Evolutionary conservation across 2,329 filamentous ascomycete genomes (phyloP), one percentile per base, ranked within the genome.

Genomic region (Trichoderma atrobrunneum): DNA sequence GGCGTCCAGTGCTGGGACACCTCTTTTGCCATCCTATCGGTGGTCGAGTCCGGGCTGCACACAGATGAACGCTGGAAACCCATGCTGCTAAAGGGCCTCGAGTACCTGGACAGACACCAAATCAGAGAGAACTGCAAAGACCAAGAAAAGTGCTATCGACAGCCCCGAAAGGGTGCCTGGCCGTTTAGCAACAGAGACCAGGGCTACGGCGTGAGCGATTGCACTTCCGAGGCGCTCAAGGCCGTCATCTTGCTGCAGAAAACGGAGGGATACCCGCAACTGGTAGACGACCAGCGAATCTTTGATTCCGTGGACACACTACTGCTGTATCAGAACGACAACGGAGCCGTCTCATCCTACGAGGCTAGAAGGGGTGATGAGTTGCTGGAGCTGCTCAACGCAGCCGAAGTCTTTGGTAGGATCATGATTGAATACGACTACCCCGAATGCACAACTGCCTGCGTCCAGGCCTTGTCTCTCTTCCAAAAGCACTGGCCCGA

Each of bases 391-490:
- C 87, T 91, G 80, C 88, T 99, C 57, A 99, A 99, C 78, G 95
- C 95, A 0, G 96, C 96, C 1, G 96, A 99, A 80, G 95, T 99
- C 0, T 99, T 99, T 81, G 95, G 94, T 16, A 89, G 91, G 24
- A 99, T 99, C 83, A 99, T 99, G 96, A 92, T 99, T 69, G 95
- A 98, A 79, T 99, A 99, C 80, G 94, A 97, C 80, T 98, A 99
- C 78, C 94, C 95, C 0, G 96, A 99, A 81, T 99, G 96, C 84
- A 99, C 96, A 0, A 98, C 96, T 3, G 95, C 96, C 1, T 94
- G 94, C 34, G 92, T 99, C 4, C 98, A 93, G 1, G 94, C 93
- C 0, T 85, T 99, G 24, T 92, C 91, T 5, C 86, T 95, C 2
- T 98, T 98, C 85, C 88, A 89, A 75, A 87, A 92, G 77, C 87